Evolutionary conservation across 1,284 basidiomycete genomes (phyloP).

Genomic region (Apiotrichum sp.): DNA sequence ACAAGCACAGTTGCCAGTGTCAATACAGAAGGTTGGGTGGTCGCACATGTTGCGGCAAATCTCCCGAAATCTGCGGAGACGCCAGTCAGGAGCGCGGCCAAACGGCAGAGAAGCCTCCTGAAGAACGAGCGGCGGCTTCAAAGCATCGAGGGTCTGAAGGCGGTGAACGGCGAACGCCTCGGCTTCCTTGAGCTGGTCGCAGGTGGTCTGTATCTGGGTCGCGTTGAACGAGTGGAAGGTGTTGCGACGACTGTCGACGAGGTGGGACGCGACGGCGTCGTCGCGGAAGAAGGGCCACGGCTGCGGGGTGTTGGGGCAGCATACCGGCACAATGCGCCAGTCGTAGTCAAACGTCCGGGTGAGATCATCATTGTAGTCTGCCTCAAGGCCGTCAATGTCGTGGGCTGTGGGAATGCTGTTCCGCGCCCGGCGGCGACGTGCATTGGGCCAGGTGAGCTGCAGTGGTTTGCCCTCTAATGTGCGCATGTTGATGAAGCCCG

Average conservation of each 20-base stretch:
- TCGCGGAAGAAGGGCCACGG: constrained; percentile 33
- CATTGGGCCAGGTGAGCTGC: not conserved
- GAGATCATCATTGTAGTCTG: too few species aligned
- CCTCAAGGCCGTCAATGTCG: too few species aligned
- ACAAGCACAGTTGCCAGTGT: constrained; percentile 35
- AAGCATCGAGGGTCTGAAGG: constrained; percentile 9
- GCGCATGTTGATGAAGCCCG: constrained; percentile 7
- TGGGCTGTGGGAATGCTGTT: not conserved
- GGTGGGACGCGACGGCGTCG: constrained; percentile 27
- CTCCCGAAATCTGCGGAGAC: constrained; percentile 8
- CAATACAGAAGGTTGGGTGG: constrained; percentile 33
- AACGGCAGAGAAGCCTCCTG: constrained; percentile 13
- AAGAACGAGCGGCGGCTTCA: constrained; percentile 7
- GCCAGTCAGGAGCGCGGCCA: constrained; percentile 24
- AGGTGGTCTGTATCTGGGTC: constrained; percentile 19
- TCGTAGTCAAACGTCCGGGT: not conserved
- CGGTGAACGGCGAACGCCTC: constrained; percentile 8
- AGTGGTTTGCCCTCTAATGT: not conserved
- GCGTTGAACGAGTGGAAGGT: constrained; percentile 16
- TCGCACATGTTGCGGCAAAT: constrained; percentile 32
- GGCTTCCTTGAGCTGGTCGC: constrained; percentile 15
- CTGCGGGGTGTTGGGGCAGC: constrained; percentile 21
- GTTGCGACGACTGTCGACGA: constrained; percentile 17
- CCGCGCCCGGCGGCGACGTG: not conserved
- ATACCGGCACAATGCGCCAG: constrained; percentile 25